phyloP scores from a whole-genome alignment of 2,329 filamentous ascomycete species.

The Colletotrichum phormii region DNA sequence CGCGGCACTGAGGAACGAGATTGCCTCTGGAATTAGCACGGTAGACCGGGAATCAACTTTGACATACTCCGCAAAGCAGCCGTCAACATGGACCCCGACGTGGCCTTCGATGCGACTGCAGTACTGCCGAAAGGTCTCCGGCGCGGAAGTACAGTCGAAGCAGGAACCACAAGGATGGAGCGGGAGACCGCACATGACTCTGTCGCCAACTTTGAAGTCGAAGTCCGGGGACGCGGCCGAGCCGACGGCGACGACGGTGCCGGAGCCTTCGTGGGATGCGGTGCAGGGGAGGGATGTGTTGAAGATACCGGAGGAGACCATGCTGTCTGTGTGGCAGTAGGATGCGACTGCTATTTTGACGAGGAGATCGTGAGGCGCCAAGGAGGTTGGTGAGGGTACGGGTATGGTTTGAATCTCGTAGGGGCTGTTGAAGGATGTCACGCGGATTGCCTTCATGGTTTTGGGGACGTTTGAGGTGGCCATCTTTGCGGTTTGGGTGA shows the following conservation, averaged over 20 bases:
- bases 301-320: slow-evolving; percentile 65
- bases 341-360: slow-evolving; percentile 70
- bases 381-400: background rate
- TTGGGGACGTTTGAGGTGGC: background rate
- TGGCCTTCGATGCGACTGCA: slow-evolving; percentile 58
- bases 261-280: slow-evolving; percentile 68
- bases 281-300: slow-evolving; percentile 60
- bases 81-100: slow-evolving; percentile 62
- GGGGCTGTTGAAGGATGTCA: background rate
- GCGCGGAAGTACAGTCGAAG: slow-evolving; percentile 58
- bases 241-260: slow-evolving; percentile 63
- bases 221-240: slow-evolving; percentile 51
- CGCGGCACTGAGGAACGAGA: slow-evolving; percentile 63
- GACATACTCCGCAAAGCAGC: slow-evolving; percentile 69
- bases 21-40: slow-evolving; percentile 6
- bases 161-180: slow-evolving; percentile 66
- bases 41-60: slow-evolving; percentile 54
- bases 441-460: background rate
- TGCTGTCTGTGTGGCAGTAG: slow-evolving; percentile 72
- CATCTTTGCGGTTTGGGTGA: background rate
- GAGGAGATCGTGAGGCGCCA: slow-evolving; percentile 62
- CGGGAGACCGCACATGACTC: slow-evolving; percentile 67
- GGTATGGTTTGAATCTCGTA: background rate
- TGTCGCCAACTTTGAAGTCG: slow-evolving; percentile 54
- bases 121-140: slow-evolving; percentile 63